Conservation (phyloP, 768 basidiomycete genomes). For the Sistotremastrum niveocremeum region DNA sequence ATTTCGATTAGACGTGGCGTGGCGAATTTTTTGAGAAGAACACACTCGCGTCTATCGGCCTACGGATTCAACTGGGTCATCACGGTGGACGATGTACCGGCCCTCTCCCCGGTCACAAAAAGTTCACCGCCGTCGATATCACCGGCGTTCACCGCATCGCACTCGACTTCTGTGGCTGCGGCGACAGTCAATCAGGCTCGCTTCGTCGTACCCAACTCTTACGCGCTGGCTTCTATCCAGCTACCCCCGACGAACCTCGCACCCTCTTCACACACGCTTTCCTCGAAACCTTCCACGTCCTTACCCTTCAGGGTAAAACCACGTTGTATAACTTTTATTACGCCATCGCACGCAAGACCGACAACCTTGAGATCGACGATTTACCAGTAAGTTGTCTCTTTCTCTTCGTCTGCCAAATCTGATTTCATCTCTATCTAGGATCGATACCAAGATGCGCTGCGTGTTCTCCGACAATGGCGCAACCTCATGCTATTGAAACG, state of each 20-base stretch:
- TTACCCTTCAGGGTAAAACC: constrained; percentile 6
- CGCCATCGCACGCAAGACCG: background rate
- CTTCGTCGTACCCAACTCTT: constrained; percentile 2
- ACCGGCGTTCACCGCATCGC: constrained; percentile 5
- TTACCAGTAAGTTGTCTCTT: background rate
- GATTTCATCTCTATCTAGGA: constrained; percentile 3
- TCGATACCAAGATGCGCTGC: constrained; percentile 6
- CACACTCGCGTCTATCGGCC: constrained; percentile 2
- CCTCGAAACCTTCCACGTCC: constrained; percentile 4
- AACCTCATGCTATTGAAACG: constrained; percentile 15
- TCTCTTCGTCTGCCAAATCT: background rate
- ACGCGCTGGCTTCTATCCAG: constrained; percentile 7
- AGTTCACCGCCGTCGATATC: constrained; percentile 3
- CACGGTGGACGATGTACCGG: background rate
- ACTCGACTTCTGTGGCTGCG: constrained; percentile 6
- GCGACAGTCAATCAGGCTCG: background rate
- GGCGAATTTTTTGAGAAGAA: constrained; percentile 3
- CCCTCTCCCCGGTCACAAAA: background rate
- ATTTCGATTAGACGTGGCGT: too few species aligned
- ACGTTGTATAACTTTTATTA: constrained; percentile 8
- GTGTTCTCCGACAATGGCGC: constrained; percentile 9
- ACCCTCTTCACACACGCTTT: constrained; percentile 5
- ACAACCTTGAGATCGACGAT: background rate
- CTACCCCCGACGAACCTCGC: constrained; percentile 2
- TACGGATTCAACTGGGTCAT: constrained; percentile 6